Conservation (phyloP, 2,329 filamentous ascomycete species). For the Colletotrichum sp. region DNA sequence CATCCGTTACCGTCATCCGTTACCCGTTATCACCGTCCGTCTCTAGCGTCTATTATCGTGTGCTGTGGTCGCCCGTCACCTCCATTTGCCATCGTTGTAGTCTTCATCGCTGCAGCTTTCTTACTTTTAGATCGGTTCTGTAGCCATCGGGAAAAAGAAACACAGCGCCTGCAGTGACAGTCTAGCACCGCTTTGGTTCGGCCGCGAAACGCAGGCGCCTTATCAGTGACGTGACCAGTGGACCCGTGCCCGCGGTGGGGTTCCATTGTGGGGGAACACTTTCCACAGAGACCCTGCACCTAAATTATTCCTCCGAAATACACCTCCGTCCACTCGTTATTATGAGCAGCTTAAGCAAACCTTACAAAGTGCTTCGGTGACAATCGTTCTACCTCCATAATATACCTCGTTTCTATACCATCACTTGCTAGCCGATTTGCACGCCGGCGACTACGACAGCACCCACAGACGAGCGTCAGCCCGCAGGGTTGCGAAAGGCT, state of each 20-base stretch:
- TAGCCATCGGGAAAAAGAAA: neutral
- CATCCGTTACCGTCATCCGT: neutral
- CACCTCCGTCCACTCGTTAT: neutral
- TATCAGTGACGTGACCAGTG: slow-evolving; percentile 15
- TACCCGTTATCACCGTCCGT: neutral
- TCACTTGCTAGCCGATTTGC: neutral
- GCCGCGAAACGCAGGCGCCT: neutral
- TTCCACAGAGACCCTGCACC: neutral
- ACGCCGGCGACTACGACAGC: neutral
- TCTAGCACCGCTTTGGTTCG: neutral
- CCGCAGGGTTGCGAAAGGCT: slow-evolving; percentile 29
- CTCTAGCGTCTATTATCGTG: neutral
- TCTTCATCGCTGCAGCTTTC: neutral
- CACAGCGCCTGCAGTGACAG: neutral
- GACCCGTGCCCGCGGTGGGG: neutral
- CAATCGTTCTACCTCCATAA: slow-evolving; percentile 24
- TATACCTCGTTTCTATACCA: neutral
- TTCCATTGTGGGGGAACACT: neutral
- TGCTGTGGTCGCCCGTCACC: neutral
- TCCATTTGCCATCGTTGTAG: neutral
- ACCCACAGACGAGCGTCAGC: neutral
- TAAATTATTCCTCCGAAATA: neutral
- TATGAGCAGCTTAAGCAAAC: neutral
- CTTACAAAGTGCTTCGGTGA: neutral
- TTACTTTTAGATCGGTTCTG: neutral